These are phyloP conservation scores for Candida ortonii DNA, from an alignment of 805 yeast species.

Conservation along the genomic window DNA sequence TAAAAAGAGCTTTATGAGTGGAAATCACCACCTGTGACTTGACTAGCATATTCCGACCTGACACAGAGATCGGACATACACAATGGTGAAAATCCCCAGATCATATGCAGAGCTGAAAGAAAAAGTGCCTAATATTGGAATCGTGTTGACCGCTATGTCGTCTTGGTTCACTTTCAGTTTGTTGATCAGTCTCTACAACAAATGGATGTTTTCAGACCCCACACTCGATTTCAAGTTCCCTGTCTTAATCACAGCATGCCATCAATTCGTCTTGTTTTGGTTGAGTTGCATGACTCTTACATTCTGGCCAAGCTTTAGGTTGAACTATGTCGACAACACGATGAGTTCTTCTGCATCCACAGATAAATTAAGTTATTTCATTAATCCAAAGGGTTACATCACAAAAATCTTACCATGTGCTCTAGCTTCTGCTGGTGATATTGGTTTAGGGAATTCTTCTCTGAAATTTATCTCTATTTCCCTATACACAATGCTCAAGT, in stretches of 20 bases:
- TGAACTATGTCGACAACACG: conserved; percentile 27
- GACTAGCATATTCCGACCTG: not conserved
- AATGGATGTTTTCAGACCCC: conserved; percentile 84
- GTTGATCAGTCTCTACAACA: conserved; percentile 72
- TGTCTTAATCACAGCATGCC: conserved; percentile 72
- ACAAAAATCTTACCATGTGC: conserved; percentile 73
- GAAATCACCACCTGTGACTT: too few species aligned
- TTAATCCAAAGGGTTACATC: conserved; percentile 39
- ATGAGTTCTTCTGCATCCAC: conserved; percentile 4
- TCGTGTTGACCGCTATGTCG: conserved; percentile 20
- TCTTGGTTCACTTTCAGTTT: conserved; percentile 66
- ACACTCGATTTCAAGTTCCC: conserved; percentile 78
- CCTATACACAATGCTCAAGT: conserved; percentile 85
- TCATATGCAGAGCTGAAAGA: conserved; percentile 23
- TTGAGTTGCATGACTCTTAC: conserved; percentile 46
- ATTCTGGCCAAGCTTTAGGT: conserved; percentile 45
- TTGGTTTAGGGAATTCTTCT: conserved; percentile 83
- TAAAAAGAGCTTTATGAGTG: too few species aligned
- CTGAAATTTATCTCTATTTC: conserved; percentile 71
- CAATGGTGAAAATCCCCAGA: conserved; percentile 21
- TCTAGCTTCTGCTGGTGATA: conserved; percentile 83
- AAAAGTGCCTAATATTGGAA: conserved; percentile 24
- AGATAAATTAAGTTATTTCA: conserved; percentile 19
- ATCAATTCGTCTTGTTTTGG: conserved; percentile 64
- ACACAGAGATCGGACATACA: too few species aligned